Percentiles rank a stretch among this genome's conserved stretches.
Evolutionary conservation across 768 basidiomycete species (phyloP).

Genomic region (Boletus edulis): DNA sequence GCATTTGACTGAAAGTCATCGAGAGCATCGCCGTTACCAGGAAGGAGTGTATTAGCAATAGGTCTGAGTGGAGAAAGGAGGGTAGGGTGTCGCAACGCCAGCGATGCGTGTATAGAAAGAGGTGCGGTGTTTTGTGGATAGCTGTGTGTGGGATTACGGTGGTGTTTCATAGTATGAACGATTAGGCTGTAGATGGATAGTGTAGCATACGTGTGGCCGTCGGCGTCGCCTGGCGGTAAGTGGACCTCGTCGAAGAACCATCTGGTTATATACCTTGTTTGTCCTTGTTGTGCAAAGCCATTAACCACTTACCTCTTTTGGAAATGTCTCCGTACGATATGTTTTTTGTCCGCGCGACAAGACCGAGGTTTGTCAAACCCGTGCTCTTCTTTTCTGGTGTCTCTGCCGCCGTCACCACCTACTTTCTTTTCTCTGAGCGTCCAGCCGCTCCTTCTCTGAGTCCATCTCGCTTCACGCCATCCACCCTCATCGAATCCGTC

Average conservation of each 20-base stretch:
- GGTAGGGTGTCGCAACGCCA: constrained; percentile 31
- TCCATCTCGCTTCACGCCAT: constrained; percentile 52
- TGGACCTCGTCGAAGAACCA: background rate
- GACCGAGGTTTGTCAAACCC: background rate
- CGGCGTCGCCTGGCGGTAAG: background rate
- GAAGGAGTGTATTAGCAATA: constrained; percentile 5
- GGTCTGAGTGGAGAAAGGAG: constrained; percentile 28
- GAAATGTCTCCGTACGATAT: constrained; percentile 9
- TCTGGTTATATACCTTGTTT: constrained; percentile 14
- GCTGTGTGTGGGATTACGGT: constrained; percentile 22
- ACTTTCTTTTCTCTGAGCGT: constrained; percentile 48
- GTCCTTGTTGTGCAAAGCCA: constrained; percentile 20
- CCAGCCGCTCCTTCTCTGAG: constrained; percentile 39
- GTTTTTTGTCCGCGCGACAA: constrained; percentile 3
- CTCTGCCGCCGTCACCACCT: constrained; percentile 42
- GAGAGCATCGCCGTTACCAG: background rate
- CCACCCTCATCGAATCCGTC: constrained; percentile 54
- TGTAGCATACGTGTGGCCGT: background rate
- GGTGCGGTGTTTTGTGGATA: constrained; percentile 10
- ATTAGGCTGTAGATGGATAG: background rate
- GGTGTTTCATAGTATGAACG: constrained; percentile 24
- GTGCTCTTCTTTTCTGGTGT: constrained; percentile 36
- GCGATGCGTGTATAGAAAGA: constrained; percentile 24
- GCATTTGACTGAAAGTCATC: constrained; percentile 34
- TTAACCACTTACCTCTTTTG: constrained; percentile 16